These are phyloP conservation scores for Capsicum baccatum DNA, from an alignment of 257 asterid species.

Conservation along the genomic window DNA sequence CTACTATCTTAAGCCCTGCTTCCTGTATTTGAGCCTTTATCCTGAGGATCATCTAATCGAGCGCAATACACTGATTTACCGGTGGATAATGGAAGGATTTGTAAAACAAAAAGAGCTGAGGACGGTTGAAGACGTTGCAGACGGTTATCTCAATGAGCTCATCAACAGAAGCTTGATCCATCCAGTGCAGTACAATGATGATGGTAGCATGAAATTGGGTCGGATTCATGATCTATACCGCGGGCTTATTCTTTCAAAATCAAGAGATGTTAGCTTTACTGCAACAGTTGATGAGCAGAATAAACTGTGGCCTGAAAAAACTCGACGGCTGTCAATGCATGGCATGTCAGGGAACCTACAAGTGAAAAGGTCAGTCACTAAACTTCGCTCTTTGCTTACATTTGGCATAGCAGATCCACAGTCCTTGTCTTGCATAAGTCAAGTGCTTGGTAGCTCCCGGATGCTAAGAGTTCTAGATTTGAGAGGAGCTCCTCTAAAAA, in stretches of 20 bases:
- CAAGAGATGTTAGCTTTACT: slow-evolving; percentile 37
- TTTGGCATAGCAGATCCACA: slow-evolving; percentile 30
- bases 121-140: slow-evolving; percentile 45
- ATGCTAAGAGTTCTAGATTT: slow-evolving; percentile 35
- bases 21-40: slow-evolving; percentile 39
- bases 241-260: slow-evolving; percentile 38
- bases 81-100: slow-evolving; percentile 38
- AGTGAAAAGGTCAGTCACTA: slow-evolving; percentile 27
- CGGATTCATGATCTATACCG: slow-evolving; percentile 41
- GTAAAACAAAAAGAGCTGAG: slow-evolving; percentile 36
- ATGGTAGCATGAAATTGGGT: slow-evolving; percentile 40
- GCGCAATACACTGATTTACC: no score
- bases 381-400: slow-evolving; percentile 37
- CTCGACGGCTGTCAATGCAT: slow-evolving; percentile 43
- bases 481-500: slow-evolving; percentile 9
- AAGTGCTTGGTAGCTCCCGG: slow-evolving; percentile 28
- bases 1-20: slow-evolving; percentile 44
- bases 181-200: slow-evolving; percentile 34
- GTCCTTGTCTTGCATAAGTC: slow-evolving; percentile 30
- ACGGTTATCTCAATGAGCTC: slow-evolving; percentile 50
- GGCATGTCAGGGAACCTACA: slow-evolving; percentile 15
- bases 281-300: slow-evolving; percentile 28
- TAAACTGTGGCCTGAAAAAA: slow-evolving; percentile 32
- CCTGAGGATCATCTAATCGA: slow-evolving; percentile 45
- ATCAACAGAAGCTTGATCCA: slow-evolving; percentile 44